phyloP scores from a whole-genome alignment of 495 filamentous ascomycete genomes.

The Collariella sp. region DNA sequence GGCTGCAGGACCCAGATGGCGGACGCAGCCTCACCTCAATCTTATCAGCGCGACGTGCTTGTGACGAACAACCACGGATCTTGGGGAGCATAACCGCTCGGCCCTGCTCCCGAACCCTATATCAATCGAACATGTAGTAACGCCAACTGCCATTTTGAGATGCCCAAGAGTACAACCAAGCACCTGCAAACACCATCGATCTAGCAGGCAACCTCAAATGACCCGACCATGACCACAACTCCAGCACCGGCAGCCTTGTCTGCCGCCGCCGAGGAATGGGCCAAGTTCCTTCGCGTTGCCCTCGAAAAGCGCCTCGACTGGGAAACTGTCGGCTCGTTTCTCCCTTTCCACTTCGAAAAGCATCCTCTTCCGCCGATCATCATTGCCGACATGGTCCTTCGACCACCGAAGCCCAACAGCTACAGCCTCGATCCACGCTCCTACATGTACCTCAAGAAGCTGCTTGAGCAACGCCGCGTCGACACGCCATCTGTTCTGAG shows the following conservation, averaged over 20 bases:
- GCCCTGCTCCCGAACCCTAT: no score
- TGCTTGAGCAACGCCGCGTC: constrained; percentile 46
- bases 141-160: background rate
- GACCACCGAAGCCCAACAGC: constrained; percentile 37
- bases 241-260: constrained; percentile 12
- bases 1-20: no score
- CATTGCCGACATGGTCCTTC: constrained; percentile 53
- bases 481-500: constrained; percentile 49
- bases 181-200: background rate
- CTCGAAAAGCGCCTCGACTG: constrained; percentile 38
- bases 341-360: constrained; percentile 32
- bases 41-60: no score
- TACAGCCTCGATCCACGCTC: constrained; percentile 56
- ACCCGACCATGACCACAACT: constrained; percentile 12
- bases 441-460: constrained; percentile 52
- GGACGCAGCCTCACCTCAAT: no score
- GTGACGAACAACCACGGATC: no score
- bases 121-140: no score
- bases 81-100: no score
- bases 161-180: background rate
- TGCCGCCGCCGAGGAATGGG: constrained; percentile 36
- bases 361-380: constrained; percentile 36
- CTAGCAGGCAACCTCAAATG: constrained; percentile 7
- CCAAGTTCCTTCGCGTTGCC: constrained; percentile 38
- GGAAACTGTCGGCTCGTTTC: constrained; percentile 39